Percentiles rank a stretch among this genome's conserved stretches.
Evolutionary conservation across 208 protist genomes (phyloP).

Genomic region (Leishmania martiniquensis): DNA sequence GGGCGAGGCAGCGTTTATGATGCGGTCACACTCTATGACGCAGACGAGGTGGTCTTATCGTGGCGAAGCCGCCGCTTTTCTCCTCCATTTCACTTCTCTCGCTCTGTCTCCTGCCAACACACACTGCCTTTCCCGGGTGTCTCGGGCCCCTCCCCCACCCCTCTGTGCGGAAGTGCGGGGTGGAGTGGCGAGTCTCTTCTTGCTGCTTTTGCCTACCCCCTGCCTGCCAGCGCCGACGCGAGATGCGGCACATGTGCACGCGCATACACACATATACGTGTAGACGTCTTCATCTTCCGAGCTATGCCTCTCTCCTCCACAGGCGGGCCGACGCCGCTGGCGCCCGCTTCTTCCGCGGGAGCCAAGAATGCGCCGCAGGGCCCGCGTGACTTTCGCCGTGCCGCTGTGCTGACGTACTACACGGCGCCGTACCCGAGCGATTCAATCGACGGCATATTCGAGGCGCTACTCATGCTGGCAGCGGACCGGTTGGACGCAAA

Average conservation of each 20-base stretch:
- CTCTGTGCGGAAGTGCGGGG: too few species aligned
- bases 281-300: neutral
- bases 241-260: neutral
- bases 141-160: neutral
- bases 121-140: neutral
- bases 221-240: neutral
- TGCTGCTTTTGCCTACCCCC: neutral
- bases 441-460: slow-evolving; percentile 33
- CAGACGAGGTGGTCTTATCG: neutral
- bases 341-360: neutral
- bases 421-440: slow-evolving; percentile 51
- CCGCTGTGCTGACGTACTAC: slow-evolving; percentile 55
- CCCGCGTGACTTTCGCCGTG: slow-evolving; percentile 28
- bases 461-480: slow-evolving; percentile 28
- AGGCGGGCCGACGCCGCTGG: neutral
- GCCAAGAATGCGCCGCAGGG: slow-evolving; percentile 5
- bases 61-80: neutral
- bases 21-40: too few species aligned
- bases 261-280: neutral
- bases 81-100: neutral
- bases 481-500: slow-evolving; percentile 16
- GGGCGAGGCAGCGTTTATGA: too few species aligned
- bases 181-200: neutral
- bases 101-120: neutral
- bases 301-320: neutral